phyloP scores from a whole-genome alignment of 306 rosid species.

The Rubus parviflorus region DNA sequence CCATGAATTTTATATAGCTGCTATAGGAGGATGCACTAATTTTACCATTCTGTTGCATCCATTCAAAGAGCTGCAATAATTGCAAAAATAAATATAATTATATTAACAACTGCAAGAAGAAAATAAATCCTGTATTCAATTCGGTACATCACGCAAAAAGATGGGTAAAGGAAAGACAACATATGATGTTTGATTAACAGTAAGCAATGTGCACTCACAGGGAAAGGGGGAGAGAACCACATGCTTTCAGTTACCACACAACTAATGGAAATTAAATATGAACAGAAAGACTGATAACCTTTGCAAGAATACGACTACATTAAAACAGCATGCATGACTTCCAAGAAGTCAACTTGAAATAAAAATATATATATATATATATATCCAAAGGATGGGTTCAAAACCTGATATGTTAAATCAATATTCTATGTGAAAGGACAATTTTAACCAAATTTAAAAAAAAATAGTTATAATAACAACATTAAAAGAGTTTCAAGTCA shows the following conservation, averaged over 20 bases:
- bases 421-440: not conserved
- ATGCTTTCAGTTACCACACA: too few species aligned
- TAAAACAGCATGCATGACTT: too few species aligned
- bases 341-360: too few species aligned
- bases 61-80: slow-evolving; percentile 72
- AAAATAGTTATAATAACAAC: not conserved
- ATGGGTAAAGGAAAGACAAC: not conserved
- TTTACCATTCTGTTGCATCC: slow-evolving; percentile 84
- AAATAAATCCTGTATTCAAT: not conserved
- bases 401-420: not conserved
- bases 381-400: not conserved
- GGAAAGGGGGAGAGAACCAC: too few species aligned
- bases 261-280: too few species aligned
- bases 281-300: not conserved
- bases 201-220: not conserved
- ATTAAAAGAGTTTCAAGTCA: not conserved
- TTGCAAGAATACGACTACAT: too few species aligned
- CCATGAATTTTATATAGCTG: slow-evolving; percentile 66
- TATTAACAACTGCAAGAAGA: slow-evolving; percentile 9
- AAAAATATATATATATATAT: too few species aligned
- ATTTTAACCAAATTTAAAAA: not conserved
- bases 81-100: not conserved
- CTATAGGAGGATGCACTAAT: slow-evolving; percentile 63
- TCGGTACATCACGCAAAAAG: too few species aligned
- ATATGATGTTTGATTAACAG: not conserved